A percentile compares a stretch with the other conserved stretches of the same genome.
Evolutionary conservation across 106 monocot genomes (phyloP).

Genomic region (Dendrobium catenatum): DNA sequence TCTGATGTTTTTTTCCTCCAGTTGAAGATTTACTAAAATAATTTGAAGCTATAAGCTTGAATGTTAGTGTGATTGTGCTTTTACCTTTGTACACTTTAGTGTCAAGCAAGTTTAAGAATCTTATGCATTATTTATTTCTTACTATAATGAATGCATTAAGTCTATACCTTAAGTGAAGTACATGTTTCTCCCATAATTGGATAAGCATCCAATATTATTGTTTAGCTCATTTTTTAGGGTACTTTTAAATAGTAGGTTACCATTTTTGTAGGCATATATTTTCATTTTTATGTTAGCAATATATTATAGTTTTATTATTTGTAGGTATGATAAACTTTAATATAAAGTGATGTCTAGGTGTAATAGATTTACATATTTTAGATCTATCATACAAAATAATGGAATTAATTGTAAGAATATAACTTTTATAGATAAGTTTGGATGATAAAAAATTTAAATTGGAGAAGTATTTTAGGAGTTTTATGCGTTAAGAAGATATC

Average conservation of each 20-base stretch:
- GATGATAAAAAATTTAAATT: background rate
- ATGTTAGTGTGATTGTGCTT: no score
- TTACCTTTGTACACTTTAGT: background rate
- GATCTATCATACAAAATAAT: background rate
- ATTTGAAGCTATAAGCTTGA: no score
- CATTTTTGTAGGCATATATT: no score
- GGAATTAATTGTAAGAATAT: background rate
- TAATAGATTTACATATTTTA: background rate
- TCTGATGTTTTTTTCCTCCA: no score
- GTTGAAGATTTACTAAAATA: no score
- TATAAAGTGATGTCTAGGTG: background rate
- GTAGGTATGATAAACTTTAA: no score
- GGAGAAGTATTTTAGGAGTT: no score
- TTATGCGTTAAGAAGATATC: background rate
- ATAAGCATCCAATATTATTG: no score
- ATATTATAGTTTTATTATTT: no score
- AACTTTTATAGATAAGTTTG: background rate
- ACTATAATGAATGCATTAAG: background rate
- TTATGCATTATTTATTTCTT: background rate
- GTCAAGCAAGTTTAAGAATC: background rate
- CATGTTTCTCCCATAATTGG: background rate
- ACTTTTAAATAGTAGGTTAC: no score
- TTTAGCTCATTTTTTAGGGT: no score
- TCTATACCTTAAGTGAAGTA: background rate
- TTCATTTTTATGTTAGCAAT: no score